Conservation (phyloP, 2,329 filamentous ascomycete species). For the Annulohypoxylon truncatum region DNA sequence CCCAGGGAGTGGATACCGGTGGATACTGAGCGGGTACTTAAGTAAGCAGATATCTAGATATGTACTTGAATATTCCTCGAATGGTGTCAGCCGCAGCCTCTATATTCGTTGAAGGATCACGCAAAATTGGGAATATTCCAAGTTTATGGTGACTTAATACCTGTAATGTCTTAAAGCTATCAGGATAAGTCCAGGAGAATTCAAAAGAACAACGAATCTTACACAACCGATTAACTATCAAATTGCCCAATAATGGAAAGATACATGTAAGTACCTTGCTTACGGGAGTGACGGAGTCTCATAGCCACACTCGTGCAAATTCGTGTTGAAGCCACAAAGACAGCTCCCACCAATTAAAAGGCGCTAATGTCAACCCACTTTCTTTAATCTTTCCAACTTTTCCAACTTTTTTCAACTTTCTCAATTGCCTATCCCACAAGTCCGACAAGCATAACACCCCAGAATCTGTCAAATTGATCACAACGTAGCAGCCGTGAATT, state of each 20-base stretch:
- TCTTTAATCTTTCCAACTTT: constrained; percentile 32
- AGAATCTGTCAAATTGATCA: not conserved
- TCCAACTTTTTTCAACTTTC: constrained; percentile 22
- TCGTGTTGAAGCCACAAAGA: constrained; percentile 10
- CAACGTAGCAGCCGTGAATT: not conserved
- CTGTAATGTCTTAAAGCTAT: not conserved
- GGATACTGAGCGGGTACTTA: not conserved
- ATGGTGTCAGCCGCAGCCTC: not conserved
- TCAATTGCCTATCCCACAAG: not conserved
- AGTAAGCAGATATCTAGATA: not conserved
- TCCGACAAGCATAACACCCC: not conserved
- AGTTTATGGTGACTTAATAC: not conserved
- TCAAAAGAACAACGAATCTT: not conserved
- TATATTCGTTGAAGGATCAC: not conserved
- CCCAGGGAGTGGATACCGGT: not conserved
- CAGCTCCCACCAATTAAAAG: constrained; percentile 1
- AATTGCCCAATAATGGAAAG: not conserved
- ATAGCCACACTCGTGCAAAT: constrained; percentile 13
- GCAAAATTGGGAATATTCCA: not conserved
- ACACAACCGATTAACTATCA: not conserved
- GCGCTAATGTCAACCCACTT: not conserved
- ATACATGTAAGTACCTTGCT: not conserved
- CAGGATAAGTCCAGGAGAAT: not conserved
- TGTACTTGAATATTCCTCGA: not conserved
- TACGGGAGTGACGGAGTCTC: not conserved